phyloP scores from a whole-genome alignment of 2,329 filamentous ascomycete species.

The Cordyceps cicadae region DNA sequence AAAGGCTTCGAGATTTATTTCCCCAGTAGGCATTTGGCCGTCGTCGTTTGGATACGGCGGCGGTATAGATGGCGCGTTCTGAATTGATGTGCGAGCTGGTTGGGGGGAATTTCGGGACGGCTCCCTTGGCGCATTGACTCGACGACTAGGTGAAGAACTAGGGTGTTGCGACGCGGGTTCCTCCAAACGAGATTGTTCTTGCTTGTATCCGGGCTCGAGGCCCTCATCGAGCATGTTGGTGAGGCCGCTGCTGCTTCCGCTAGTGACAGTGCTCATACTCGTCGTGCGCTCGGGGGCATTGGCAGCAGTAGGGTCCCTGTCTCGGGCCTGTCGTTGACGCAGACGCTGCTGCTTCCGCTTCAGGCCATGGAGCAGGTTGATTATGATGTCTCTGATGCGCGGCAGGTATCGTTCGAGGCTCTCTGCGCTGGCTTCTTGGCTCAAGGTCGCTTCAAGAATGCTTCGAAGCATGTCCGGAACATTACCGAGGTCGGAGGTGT shows the following conservation, averaged over 20 bases:
- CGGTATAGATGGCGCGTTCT: conserved; percentile 61
- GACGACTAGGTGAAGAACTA: conserved; percentile 39
- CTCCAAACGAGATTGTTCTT: conserved; percentile 27
- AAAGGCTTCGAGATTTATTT: conserved; percentile 56
- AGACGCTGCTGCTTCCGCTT: conserved; percentile 96
- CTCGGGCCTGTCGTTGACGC: conserved; percentile 52
- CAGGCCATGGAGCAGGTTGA: conserved; percentile 88
- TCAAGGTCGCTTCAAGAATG: conserved; percentile 91
- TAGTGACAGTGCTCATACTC: conserved; percentile 51
- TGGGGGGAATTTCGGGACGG: conserved; percentile 40
- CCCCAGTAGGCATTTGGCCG: conserved; percentile 34
- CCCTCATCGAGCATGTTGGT: conserved; percentile 54
- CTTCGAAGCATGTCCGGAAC: conserved; percentile 84
- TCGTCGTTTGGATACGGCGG: conserved; percentile 62
- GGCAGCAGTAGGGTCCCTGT: conserved; percentile 36
- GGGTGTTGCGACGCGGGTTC: conserved; percentile 18
- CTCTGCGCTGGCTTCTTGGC: conserved; percentile 88
- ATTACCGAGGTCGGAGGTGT: conserved; percentile 87
- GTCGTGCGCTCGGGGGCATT: conserved; percentile 42
- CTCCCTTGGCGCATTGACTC: conserved; percentile 40
- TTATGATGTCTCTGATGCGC: conserved; percentile 95
- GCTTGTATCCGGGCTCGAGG: conserved; percentile 43
- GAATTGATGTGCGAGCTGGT: conserved; percentile 59
- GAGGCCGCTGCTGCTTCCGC: conserved; percentile 46
- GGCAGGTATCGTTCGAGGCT: conserved; percentile 92